Percentiles rank a stretch among this genome's conserved stretches.
Evolutionary conservation across 495 filamentous ascomycete genomes (phyloP).

Genomic region (Beverwykella pulmonaria): DNA sequence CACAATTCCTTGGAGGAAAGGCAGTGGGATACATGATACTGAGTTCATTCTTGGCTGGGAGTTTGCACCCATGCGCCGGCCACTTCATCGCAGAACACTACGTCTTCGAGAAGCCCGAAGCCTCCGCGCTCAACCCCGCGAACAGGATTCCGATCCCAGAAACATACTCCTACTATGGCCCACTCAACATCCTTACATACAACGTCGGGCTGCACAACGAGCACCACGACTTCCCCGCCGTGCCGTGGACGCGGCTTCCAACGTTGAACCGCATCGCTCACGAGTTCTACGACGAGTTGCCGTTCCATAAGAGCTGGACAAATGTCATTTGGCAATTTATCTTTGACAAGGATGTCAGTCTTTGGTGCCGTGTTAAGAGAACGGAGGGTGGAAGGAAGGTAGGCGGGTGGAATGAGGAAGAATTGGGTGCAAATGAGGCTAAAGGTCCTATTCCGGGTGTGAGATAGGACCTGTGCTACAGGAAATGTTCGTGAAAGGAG

Average conservation of each 20-base stretch:
- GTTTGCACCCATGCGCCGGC: slow-evolving; percentile 89
- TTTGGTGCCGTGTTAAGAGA: slow-evolving; percentile 91
- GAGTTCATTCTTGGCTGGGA: slow-evolving; percentile 90
- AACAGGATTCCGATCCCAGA: slow-evolving; percentile 67
- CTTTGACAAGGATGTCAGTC: slow-evolving; percentile 80
- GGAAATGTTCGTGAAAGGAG: not conserved
- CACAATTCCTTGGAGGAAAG: slow-evolving; percentile 58
- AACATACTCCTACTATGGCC: slow-evolving; percentile 96
- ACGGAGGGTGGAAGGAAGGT: slow-evolving; percentile 75
- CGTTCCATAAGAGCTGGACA: slow-evolving; percentile 84
- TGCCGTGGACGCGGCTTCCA: slow-evolving; percentile 88
- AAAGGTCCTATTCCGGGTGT: slow-evolving; percentile 41
- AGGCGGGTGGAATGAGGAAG: slow-evolving; percentile 58
- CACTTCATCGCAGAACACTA: slow-evolving; percentile 99
- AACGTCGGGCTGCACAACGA: slow-evolving; percentile 98
- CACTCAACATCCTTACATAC: slow-evolving; percentile 89
- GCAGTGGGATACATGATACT: slow-evolving; percentile 77
- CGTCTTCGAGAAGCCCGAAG: slow-evolving; percentile 73
- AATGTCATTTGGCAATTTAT: slow-evolving; percentile 96
- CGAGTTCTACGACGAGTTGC: slow-evolving; percentile 91
- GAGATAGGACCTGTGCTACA: slow-evolving; percentile 10
- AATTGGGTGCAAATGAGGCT: slow-evolving; percentile 52
- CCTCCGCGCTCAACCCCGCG: slow-evolving; percentile 61
- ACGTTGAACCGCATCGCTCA: slow-evolving; percentile 74
- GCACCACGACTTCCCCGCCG: slow-evolving; percentile 97